Base-by-base conservation (phyloP, 441 rosid genomes). In the Populus tomentosa region DNA sequence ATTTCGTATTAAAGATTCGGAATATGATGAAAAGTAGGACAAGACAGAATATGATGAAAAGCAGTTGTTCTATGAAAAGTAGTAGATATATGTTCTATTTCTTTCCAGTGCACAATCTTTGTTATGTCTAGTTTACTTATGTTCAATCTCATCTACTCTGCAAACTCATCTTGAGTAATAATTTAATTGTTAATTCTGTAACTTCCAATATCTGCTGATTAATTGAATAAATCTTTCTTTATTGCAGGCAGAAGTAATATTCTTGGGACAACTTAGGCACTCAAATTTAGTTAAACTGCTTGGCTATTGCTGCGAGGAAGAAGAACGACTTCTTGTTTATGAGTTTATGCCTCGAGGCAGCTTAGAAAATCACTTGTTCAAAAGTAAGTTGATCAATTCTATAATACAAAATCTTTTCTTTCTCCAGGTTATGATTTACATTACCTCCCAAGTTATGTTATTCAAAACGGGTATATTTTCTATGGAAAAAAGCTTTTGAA, bases 241-340 rank as follows among this genome's bases (percentile, higher is more conserved):
- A 18, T 26, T 67, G 71, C 83, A 93, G 98, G 92, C 97, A 10
- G 98, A 93, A 81, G 90, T 93, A 20, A 81, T 93, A 56, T 89
- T 93, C 72, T 87, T 93, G 32, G 95, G 98, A 73, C 98, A 93
- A 76, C 79, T 92, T 66, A 84, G 91, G 82, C 93, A 93, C 72
- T 82, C 83, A 6, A 87, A 93, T 87, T 84, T 93, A 74, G 98
- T 93, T n/a, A 92, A 90, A 79, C 78, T 92, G 83, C 84, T 93
- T 21, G 98, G 97, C 6, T 92, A 89, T 75, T 93, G 95, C 70
- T 88, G 90, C 38, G 93, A 93, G 83, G 90, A 93, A 0, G 97
- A 92, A 50, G 88, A 93, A 68, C 77, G 97, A 72, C 87, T 93
- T 1, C 89, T 93, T 33, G 30, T 28, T 2, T 28, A 28, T 28